A percentile compares a stretch with the other conserved stretches of the same genome.
Evolutionary conservation across 1,284 basidiomycete species (phyloP).

Genomic region (Apiotrichum domesticum): DNA sequence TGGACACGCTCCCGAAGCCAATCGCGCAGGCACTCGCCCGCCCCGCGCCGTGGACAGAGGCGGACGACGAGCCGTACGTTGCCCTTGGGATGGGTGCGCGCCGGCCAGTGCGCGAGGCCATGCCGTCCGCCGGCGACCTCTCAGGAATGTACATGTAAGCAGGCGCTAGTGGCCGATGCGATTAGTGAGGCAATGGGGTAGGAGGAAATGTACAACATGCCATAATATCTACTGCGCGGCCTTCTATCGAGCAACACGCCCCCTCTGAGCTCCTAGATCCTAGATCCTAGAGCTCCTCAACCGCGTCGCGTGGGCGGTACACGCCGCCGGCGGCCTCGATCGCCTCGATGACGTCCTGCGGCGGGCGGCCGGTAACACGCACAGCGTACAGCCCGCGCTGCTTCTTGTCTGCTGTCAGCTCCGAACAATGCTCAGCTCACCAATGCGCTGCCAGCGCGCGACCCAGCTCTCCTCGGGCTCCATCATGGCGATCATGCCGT

Average conservation of each 20-base stretch:
- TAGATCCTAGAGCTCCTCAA: conserved; percentile 27
- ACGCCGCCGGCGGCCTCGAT: conserved; percentile 39
- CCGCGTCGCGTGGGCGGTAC: conserved; percentile 39
- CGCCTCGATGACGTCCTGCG: conserved; percentile 69
- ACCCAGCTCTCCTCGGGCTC: conserved; percentile 92
- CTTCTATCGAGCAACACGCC: too few relatives aligned
- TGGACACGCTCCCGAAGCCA: conserved; percentile 2
- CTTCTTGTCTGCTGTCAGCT: conserved; percentile 61
- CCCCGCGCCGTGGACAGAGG: conserved; percentile 26
- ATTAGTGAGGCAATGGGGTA: not conserved
- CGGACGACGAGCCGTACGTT: conserved; percentile 35
- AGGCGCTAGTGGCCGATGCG: not conserved
- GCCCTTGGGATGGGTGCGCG: conserved; percentile 30
- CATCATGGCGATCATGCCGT: conserved; percentile 84
- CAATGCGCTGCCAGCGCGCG: conserved; percentile 82
- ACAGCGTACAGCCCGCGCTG: conserved; percentile 81
- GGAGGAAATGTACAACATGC: conserved; percentile 5
- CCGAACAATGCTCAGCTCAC: conserved; percentile 51
- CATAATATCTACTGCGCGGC: not conserved
- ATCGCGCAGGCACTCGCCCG: not conserved
- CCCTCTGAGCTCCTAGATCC: too few relatives aligned
- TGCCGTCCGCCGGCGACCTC: conserved; percentile 11
- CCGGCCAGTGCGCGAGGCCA: not conserved
- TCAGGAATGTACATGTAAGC: conserved; percentile 32
- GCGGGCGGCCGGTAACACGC: conserved; percentile 76